Base-by-base conservation (phyloP, 1,284 basidiomycete genomes). In the Cryptococcus floricola region DNA sequence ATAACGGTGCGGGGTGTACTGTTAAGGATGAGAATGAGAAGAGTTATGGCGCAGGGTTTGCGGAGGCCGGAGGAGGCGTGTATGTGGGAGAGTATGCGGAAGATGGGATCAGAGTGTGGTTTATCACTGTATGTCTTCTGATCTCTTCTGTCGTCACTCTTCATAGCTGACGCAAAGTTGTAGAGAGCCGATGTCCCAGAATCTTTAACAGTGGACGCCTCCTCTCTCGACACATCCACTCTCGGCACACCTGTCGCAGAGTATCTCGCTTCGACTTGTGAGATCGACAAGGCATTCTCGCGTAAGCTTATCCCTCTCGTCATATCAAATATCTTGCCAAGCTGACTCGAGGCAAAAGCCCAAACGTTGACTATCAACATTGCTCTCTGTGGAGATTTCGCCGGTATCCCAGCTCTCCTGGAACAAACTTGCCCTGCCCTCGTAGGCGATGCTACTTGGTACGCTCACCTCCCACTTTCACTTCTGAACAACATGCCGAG, bases 71-170 rank as follows among this genome's bases (percentile, higher is more conserved):
- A 12, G 88, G 88, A 28, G 88, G 88, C 13, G 80, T 87, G 16
- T 89, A 82, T 62, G 83, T 88, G 25, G 85, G 86, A 5, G 87
- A 89, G 73, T 84, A 84, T 62, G 84, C 86, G 1, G 74, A 80
- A 27, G 59, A 69, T 12, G 65, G 60, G 12, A 71, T 74, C 64
- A 85, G 83, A 6, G 81, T 90, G 51, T 91, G 88, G 89, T 89
- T 88, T 78, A 86, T 87, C 74, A 74, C 80, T 53, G 87, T 87
- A 63, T 67, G 85, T 79, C 9, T 8, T 12, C 19, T 14, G 2
- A 7, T 12, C 9, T 42, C 8, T 42, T 23, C 19, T 16, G 16
- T 13, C 5, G 4, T 39, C 39, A 14, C 39, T n/a, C 2, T n/a
- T 9, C 9, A 46, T 18, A 53, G 52, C 44, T 44, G 16, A 52